Evolutionary conservation across 2,329 filamentous ascomycete species (phyloP).

Genomic region (Dothideomycetidae sp.): DNA sequence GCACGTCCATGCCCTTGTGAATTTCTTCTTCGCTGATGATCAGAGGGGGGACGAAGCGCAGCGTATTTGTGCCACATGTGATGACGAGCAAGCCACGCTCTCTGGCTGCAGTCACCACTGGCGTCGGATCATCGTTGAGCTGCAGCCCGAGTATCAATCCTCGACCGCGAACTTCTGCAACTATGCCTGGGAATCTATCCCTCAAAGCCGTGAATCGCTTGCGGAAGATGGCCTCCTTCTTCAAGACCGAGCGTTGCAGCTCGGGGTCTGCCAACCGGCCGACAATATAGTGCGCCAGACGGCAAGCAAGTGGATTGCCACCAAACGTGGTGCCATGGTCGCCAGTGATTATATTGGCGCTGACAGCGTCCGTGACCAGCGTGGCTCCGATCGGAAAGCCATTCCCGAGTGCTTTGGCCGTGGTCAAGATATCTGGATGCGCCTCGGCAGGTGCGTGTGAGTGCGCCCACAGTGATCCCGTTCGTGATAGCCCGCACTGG

Average conservation of each 20-base stretch:
- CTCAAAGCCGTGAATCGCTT: conserved; percentile 43
- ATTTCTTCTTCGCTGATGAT: conserved; percentile 72
- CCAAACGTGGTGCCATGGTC: conserved; percentile 94
- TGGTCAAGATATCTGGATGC: conserved; percentile 87
- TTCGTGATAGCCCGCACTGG: conserved; percentile 81
- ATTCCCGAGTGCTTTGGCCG: conserved; percentile 91
- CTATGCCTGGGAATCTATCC: conserved; percentile 51
- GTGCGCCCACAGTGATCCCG: conserved; percentile 85
- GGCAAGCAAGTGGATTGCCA: conserved; percentile 74
- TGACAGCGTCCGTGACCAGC: conserved; percentile 51
- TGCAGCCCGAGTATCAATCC: conserved; percentile 83
- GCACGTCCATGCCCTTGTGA: conserved; percentile 56
- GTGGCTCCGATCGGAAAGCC: conserved; percentile 90
- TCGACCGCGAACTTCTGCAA: conserved; percentile 66
- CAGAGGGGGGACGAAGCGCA: conserved; percentile 82
- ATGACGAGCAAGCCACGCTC: conserved; percentile 83
- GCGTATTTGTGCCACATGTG: conserved; percentile 80
- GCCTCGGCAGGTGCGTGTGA: conserved; percentile 56
- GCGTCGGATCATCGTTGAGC: conserved; percentile 55
- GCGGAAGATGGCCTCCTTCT: conserved; percentile 50
- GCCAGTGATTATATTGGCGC: conserved; percentile 54
- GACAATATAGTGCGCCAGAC: conserved; percentile 77
- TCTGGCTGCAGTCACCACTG: conserved; percentile 69
- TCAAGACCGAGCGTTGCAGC: conserved; percentile 54
- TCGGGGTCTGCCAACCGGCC: conserved; percentile 55